Base-by-base conservation (phyloP, 176 grass and related monocot genomes). In the sorghum (Sorghum bicolor) region DNA sequence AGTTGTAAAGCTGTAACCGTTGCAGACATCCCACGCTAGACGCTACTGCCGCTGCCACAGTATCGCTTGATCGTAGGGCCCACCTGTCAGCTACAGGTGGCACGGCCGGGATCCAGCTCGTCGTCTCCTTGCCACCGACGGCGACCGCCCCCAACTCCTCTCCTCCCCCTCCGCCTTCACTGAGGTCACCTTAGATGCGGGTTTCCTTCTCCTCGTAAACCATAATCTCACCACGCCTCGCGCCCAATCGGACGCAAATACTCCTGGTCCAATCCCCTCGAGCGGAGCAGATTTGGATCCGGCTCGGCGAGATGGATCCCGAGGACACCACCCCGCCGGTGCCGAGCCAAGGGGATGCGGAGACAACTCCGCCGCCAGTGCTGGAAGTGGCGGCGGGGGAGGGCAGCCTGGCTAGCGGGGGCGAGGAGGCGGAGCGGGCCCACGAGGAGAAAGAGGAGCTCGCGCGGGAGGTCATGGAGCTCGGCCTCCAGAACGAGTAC, bases 401-500 rank as follows among this genome's bases (percentile, higher is more conserved):
- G 33, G 66, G 6, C 10, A 37, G 53, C 32, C 57, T 4, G 29
- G 66, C 33, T 12, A 66, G 57, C 5, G 57, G 11, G 22, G 83
- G 22, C 55, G 82, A 63, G 64, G 24, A n/a, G 34, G 90, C 62
- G 15, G 88, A 76, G 70, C 82, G 57, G 36, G 76, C 67, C 33
- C 33, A 75, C 69, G 87, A 88, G 61, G 78, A 67, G 70, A 26
- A 71, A 4, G 72, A 75, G 78, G 86, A 94, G 69, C 82, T 91
- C 12, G 58, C 78, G 69, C 83, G 80, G 83, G 67, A 80, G 82
- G 66, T 92, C 70, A 79, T 90, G 28, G 93, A 92, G 83, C 90
- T 92, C 19, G 80, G 87, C 36, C 64, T 90, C 63, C 87, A 92
- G 80, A 96, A 90, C 71, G 91, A 89, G 62, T 84, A 92, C 61